Evolutionary conservation across 2,329 filamentous ascomycete species (phyloP), one percentile per base, ranked within the genome.

Genomic region (Colletotrichum nymphaeae): DNA sequence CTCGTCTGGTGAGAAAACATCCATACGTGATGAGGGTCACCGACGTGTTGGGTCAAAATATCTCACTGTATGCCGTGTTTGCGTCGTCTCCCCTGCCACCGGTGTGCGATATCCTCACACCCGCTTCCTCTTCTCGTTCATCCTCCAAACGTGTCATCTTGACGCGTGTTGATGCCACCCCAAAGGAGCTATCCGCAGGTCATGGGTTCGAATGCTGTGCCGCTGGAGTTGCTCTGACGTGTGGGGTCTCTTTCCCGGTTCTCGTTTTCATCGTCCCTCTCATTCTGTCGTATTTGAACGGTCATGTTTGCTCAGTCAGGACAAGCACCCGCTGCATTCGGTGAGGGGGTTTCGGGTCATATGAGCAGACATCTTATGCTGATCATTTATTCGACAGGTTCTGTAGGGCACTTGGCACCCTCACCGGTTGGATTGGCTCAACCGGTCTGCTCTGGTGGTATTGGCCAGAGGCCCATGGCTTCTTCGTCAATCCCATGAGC

Each of bases 381-480:
- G 49, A 73, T 52, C 16, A 7, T 8, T 42, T 42, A 35, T 26
- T 49, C 12, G 32, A 16, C 35, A 88, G 86, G 85, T 80, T 84
- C 35, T 84, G 81, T 37, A 83, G 87, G 63, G 81, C 83, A 14
- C 68, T 84, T 2, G 86, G 86, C 5, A 84, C 85, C 1, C 64
- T 86, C 9, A 78, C 83, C 71, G 86, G 86, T 2, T 78, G 87
- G 22, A 79, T 83, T 5, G 69, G 82, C 12, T 80, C 79, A 56
- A 84, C 83, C 65, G 9, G 75, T 49, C 42, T 86, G 56, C 77
- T 85, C n/a, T 88, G 86, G 86, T 86, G 83, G 80, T 83, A 83
- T 75, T 88, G 87, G 87, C 86, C 42, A 49, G 42, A 49, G 42
- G 19, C 42, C 8, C 42, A 49, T 49, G 16, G 42, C 4, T 49